Conservation (phyloP, 306 rosid species). For the Heteromeles arbutifolia region DNA sequence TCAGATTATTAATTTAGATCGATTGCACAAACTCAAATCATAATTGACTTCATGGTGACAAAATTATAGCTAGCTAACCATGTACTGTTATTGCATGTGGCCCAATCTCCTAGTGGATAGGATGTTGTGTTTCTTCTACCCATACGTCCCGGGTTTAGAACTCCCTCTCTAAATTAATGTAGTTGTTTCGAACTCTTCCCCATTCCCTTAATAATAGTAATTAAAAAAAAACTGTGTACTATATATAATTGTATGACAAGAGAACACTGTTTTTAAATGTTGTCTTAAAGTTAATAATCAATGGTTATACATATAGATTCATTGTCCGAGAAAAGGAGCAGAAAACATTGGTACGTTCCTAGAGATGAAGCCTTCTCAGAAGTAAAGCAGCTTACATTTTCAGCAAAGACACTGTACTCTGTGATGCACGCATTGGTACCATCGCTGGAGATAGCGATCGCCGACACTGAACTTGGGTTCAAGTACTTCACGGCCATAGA, state of each 20-base stretch:
- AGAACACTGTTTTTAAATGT: not conserved
- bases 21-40: not conserved
- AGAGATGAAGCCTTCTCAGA: slow-evolving; percentile 64
- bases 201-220: no score
- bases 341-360: slow-evolving; percentile 40
- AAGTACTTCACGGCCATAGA: slow-evolving; percentile 52
- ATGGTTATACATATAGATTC: slow-evolving; percentile 23
- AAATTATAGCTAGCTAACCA: no score
- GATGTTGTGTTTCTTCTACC: no score
- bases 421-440: slow-evolving; percentile 47
- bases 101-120: no score
- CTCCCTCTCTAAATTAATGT: no score
- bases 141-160: no score
- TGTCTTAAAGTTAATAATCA: not conserved
- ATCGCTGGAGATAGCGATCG: slow-evolving; percentile 1
- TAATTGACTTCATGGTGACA: not conserved
- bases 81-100: no score
- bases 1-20: no score
- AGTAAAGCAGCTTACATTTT: slow-evolving; percentile 40
- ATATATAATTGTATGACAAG: no score
- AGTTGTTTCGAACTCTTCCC: no score
- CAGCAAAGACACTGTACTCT: slow-evolving; percentile 24
- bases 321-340: slow-evolving; percentile 38
- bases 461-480: slow-evolving; percentile 33
- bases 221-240: no score